Evolutionary conservation across 2,329 filamentous ascomycete genomes (phyloP), one percentile per base, ranked within the genome.

Genomic region (Ophiocordyceps camponoti-saundersi): DNA sequence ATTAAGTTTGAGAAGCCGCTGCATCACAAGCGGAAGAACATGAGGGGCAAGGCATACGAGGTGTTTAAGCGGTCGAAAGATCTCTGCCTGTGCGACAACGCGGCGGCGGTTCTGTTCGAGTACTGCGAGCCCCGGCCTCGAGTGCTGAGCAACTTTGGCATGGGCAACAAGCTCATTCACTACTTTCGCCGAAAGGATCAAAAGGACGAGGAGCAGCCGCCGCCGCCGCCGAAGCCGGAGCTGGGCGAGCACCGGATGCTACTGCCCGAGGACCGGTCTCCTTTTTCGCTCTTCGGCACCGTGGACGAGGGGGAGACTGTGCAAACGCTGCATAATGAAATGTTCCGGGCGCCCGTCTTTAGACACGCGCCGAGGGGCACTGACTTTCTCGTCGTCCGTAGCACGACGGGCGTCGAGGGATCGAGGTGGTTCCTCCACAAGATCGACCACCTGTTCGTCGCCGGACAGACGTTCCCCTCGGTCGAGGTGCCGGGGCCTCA

Each of bases 161-260:
- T 98, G 92, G 89, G 89, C 46, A 94, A 83, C 61, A 84, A 88
- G 46, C 76, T 98, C 49, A 87, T 96, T 69, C 96, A 98, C 63
- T 98, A 96, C 64, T 95, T 95, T 60, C 84, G 89, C 49, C 87
- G 87, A 57, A 84, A 87, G 59, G 77, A 76, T 40, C 70, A 73
- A 41, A 75, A 74, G 32, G 85, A 93, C 43, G 85, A 92, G 50
- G 77, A 79, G 44, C 73, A 77, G 46, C 75, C 85, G 1, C 84
- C 86, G 44, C 73, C 77, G 46, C 75, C 85, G 1, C 84, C 86
- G 1, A 93, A 88, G 67, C 71, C 73, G 43, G 87, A 94, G 4
- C 75, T 98, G 51, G 92, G 92, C 49, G 92, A 98, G 65, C 85
- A 85, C 2, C 82, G 84, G 44, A 81, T 95, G 15, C 72, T 98